Evolutionary conservation across 305 asterid genomes (phyloP).

Genomic region (Petunia hybrid): DNA sequence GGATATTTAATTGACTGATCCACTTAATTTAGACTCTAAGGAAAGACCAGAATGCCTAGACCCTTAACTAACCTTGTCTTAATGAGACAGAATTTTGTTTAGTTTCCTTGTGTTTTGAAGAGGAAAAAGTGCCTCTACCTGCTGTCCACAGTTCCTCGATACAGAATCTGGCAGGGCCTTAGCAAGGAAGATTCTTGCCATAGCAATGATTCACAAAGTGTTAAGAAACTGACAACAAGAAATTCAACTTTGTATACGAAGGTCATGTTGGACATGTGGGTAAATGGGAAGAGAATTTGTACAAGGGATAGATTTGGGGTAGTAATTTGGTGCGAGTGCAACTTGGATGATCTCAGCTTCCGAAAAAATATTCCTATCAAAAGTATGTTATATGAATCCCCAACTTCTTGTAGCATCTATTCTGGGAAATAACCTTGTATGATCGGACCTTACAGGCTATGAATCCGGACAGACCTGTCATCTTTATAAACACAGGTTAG

Average conservation of each 20-base stretch:
- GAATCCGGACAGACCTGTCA: constrained; percentile 74
- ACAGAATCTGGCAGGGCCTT: background rate
- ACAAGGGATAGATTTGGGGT: background rate
- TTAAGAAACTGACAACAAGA: background rate
- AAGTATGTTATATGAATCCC: constrained; percentile 9
- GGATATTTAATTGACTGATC: background rate
- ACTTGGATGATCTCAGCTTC: background rate
- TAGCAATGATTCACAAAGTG: background rate
- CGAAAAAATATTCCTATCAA: constrained; percentile 20
- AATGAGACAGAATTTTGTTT: constrained; percentile 11
- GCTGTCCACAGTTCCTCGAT: background rate
- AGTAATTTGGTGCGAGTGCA: background rate
- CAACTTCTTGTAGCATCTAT: background rate
- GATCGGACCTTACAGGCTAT: constrained; percentile 58
- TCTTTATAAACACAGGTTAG: constrained; percentile 90
- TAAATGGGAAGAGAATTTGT: background rate
- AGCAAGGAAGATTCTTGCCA: background rate
- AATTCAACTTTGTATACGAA: constrained; percentile 4
- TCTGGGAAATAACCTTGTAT: constrained; percentile 21
- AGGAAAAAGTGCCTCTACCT: background rate
- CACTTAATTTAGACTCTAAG: background rate
- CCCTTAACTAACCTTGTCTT: constrained; percentile 11
- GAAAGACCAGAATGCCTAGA: background rate
- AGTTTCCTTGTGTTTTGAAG: background rate
- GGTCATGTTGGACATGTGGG: background rate